These are phyloP conservation scores for Myxozyma geophila DNA, from an alignment of 805 yeast genomes.

Conservation along the genomic window DNA sequence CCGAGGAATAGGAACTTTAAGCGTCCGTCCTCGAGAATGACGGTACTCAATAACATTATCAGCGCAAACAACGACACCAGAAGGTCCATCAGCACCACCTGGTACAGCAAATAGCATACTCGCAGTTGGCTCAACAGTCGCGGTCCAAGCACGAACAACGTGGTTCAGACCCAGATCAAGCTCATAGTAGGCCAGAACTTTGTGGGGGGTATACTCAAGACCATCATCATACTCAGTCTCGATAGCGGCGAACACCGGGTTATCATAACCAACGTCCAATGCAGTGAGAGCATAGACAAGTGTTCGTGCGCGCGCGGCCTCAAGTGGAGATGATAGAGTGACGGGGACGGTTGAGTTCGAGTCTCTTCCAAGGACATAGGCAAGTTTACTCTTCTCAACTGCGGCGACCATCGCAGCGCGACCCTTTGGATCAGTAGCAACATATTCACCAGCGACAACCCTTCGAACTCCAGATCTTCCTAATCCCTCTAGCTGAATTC, in stretches of 20 bases:
- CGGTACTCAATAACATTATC: conserved; percentile 55
- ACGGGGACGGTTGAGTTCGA: conserved; percentile 53
- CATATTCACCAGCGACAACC: conserved; percentile 71
- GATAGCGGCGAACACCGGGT: conserved; percentile 81
- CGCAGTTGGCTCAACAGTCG: conserved; percentile 49
- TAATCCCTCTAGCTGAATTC: conserved; percentile 63
- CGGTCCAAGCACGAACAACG: conserved; percentile 59
- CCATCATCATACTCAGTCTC: conserved; percentile 60
- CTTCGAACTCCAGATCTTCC: conserved; percentile 77
- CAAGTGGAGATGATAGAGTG: conserved; percentile 73
- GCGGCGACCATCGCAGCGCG: conserved; percentile 74
- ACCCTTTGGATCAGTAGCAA: conserved; percentile 71
- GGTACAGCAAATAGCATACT: conserved; percentile 70
- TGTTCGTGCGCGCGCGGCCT: conserved; percentile 56
- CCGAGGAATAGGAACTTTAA: conserved; percentile 61
- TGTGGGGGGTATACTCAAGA: conserved; percentile 33
- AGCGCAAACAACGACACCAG: conserved; percentile 71
- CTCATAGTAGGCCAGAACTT: conserved; percentile 69
- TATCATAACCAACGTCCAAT: conserved; percentile 76
- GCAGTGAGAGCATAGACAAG: conserved; percentile 62
- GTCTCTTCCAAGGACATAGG: conserved; percentile 64
- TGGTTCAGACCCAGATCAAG: conserved; percentile 85
- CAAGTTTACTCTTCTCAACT: conserved; percentile 72
- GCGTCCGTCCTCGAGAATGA: conserved; percentile 43
- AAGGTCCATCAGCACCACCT: conserved; percentile 68